These are phyloP conservation scores for Lipomyces spencermartinsiae DNA, from an alignment of 805 yeast genomes.

Conservation along the genomic window DNA sequence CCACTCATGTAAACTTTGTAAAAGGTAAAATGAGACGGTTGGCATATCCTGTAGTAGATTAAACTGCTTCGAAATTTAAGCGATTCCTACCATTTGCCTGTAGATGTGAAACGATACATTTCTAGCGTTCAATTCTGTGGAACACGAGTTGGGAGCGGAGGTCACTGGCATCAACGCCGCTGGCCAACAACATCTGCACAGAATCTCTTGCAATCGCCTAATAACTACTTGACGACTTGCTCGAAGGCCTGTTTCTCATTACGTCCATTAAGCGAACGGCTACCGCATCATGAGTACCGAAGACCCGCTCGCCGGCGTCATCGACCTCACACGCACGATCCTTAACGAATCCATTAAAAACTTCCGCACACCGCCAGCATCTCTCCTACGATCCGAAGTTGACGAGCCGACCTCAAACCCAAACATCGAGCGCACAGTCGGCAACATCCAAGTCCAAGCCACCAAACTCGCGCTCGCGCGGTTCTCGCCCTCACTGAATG, in stretches of 20 bases:
- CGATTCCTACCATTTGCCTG: background rate
- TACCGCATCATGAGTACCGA: background rate
- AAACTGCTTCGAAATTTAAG: no score
- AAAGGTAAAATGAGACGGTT: background rate
- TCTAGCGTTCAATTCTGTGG: no score
- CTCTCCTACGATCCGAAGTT: background rate
- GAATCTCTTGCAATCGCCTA: background rate
- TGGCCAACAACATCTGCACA: no score
- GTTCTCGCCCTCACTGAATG: conserved; percentile 17
- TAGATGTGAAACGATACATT: no score
- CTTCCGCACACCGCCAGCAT: background rate
- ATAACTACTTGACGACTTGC: background rate
- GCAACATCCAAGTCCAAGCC: conserved; percentile 26
- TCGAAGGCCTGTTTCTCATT: background rate
- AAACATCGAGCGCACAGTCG: conserved; percentile 21
- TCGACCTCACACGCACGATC: conserved; percentile 7
- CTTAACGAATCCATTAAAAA: background rate
- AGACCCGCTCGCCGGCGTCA: background rate
- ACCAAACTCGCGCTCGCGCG: conserved; percentile 32
- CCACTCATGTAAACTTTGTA: background rate
- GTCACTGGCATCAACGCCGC: no score
- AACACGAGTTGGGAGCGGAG: no score
- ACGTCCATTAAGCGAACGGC: background rate
- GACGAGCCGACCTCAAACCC: background rate
- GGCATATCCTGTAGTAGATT: background rate